A percentile compares a stretch with the other conserved stretches of the same genome.
phyloP scores from a whole-genome alignment of 805 yeast genomes.

The Starmerella ratchasimensis region DNA sequence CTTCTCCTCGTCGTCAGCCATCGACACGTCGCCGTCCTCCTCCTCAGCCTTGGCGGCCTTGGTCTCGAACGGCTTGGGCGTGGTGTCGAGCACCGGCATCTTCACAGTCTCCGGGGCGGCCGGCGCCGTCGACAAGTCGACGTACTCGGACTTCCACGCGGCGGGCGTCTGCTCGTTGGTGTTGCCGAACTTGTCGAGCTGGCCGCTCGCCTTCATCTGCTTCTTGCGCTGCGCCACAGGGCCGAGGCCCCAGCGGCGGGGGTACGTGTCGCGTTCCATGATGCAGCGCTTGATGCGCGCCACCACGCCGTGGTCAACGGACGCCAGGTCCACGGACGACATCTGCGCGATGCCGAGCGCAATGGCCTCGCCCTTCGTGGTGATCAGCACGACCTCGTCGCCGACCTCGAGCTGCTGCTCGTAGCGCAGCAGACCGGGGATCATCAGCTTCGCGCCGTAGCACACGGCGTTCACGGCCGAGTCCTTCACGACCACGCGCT shows the following conservation, averaged over 20 bases:
- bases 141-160: slow-evolving; percentile 77
- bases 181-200: slow-evolving; percentile 91
- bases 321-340: slow-evolving; percentile 92
- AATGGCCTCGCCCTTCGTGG: slow-evolving; percentile 98
- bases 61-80: slow-evolving; percentile 23
- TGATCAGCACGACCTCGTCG: slow-evolving; percentile 94
- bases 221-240: slow-evolving; percentile 98
- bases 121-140: slow-evolving; percentile 46
- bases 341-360: slow-evolving; percentile 97
- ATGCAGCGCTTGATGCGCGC: slow-evolving; percentile 98
- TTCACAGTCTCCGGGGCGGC: slow-evolving; percentile 26
- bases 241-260: slow-evolving; percentile 99
- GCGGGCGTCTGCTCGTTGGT: slow-evolving; percentile 87
- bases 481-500: slow-evolving; percentile 88
- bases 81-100: slow-evolving; percentile 30
- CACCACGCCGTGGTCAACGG: slow-evolving; percentile 97
- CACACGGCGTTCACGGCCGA: slow-evolving; percentile 97
- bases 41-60: slow-evolving; percentile 31
- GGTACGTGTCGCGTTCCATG: slow-evolving; percentile 98
- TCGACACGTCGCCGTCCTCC: slow-evolving; percentile 11
- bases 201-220: slow-evolving; percentile 93
- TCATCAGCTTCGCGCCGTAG: slow-evolving; percentile 98
- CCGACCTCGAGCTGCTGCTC: slow-evolving; percentile 95
- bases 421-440: slow-evolving; percentile 93
- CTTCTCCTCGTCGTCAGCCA: slow-evolving; percentile 27